Evolutionary conservation across 2,329 filamentous ascomycete species (phyloP).

Genomic region (Talaromyces atroroseus): DNA sequence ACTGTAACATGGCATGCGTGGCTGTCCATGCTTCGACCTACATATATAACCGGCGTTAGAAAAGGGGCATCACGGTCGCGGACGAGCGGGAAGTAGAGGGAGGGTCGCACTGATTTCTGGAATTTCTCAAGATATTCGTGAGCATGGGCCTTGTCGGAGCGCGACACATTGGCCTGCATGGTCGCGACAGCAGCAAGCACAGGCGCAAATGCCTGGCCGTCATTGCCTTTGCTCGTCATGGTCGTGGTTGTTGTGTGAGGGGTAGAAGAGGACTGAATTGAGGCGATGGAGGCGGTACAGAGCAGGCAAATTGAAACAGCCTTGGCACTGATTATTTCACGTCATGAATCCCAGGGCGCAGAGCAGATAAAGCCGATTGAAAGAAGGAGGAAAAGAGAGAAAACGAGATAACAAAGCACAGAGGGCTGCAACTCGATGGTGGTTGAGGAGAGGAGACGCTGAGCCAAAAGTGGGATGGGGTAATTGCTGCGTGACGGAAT

Average conservation of each 20-base stretch:
- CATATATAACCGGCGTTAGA: not conserved
- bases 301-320: constrained; percentile 4
- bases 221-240: constrained; percentile 65
- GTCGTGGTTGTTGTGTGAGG: constrained; percentile 13
- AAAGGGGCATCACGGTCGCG: not conserved
- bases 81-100: constrained; percentile 5
- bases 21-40: constrained; percentile 88
- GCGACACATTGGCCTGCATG: constrained; percentile 78
- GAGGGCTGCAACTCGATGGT: constrained; percentile 11
- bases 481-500: constrained; percentile 12
- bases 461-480: not conserved
- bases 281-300: not conserved
- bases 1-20: constrained; percentile 80
- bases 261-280: constrained; percentile 1
- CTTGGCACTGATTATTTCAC: not conserved
- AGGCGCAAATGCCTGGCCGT: constrained; percentile 68
- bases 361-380: not conserved
- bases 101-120: constrained; percentile 83
- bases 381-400: not conserved
- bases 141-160: constrained; percentile 78
- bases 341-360: constrained; percentile 5
- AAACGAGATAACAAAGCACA: constrained; percentile 10
- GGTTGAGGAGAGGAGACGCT: constrained; percentile 16
- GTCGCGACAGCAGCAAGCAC: constrained; percentile 84
- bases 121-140: constrained; percentile 90